Evolutionary conservation across 345 rosid species (phyloP), one percentile per base, ranked within the genome.

Genomic region (Trapa incisa): DNA sequence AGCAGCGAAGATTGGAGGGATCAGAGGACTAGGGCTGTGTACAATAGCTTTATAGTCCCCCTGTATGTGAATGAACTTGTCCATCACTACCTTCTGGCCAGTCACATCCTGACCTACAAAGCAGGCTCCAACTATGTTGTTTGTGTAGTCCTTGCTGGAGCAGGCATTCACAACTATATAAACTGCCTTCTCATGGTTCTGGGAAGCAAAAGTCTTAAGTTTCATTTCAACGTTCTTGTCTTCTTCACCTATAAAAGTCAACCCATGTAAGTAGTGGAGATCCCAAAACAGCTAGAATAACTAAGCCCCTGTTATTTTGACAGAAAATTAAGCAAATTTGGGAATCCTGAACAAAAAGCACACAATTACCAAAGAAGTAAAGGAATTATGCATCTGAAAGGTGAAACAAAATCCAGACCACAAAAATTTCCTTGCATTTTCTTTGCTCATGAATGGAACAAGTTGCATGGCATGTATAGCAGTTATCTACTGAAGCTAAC

Each of bases 101-200:
- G 99, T 94, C 50, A 94, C 85, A 67, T 94, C 97, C 73, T 94
- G 97, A 72, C 85, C 99, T 1, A 94, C 87, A 77, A 94, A 94
- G 82, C 97, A 94, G 70, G 89, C 95, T 65, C 99, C 99, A 50
- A 94, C 95, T n/a, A 91, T 84, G 76, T 86, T 86, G 73, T 87
- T 79, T 45, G 75, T 73, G 79, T 86, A 89, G 84, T 94, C 99
- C 83, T 78, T 91, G 87, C 96, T 91, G 35, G 88, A 91, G 76
- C 99, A 94, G 62, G 97, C 96, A 71, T 94, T 94, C 38, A 91
- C 97, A 65, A 94, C 88, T 64, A 95, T 78, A 72, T 85, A 95
- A 70, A 89, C 87, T 2, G 97, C 87, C 77, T 84, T 82, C 66
- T 83, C 79, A 70, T 77, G 71, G 52, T 69, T 78, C 70, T 81